Base-by-base conservation (phyloP, 257 asterid species). In the Penstemon davidsonii region DNA sequence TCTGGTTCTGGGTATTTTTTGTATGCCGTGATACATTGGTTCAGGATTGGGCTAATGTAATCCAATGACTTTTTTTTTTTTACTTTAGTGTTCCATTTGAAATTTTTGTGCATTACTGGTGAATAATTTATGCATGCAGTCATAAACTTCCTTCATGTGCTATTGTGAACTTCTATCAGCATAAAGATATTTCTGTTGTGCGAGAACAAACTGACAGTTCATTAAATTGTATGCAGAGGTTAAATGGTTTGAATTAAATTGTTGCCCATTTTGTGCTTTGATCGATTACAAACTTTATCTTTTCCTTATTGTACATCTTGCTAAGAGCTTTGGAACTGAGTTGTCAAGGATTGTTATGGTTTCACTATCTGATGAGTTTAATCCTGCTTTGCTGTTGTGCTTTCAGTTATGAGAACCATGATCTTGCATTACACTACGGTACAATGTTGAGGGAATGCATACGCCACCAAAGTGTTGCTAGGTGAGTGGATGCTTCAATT, bases 371-470 rank as follows among this genome's bases (percentile, higher is more conserved):
- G 62, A 41, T 71, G 75, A 66, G 54, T 71, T 68, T 71, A 56
- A 55, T 68, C 18, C 59, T 69, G 55, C 15, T 76, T 72, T 73
- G 13, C 15, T 66, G 1, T 71, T 74, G 61, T 62, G 46, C 38
- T 47, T 4, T 66, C 80, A 94, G 99, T 62, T 94, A 89, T 57
- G 99, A 84, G 60, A 81, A 86, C 69, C 67, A 77, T 33, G 99
- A 94, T 19, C 73, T 94, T 91, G 96, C 99, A 74, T 85, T 94
- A 78, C 98, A 91, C 61, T 94, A 91, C 69, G 99, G 99, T 69
- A 82, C 96, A 70, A 91, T 94, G 96, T 66, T 91, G 75, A 87
- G 96, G 85, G 99, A 94, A 68, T 94, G 99, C 87, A 94, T 94
- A 73, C 96, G 99, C 47, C 99, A 94, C 78, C 99, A 94, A 79